Percentiles rank a stretch among this genome's conserved stretches.
phyloP scores from a whole-genome alignment of 192 early-diverging fungal genomes.

The Kickxella alabastrina region DNA sequence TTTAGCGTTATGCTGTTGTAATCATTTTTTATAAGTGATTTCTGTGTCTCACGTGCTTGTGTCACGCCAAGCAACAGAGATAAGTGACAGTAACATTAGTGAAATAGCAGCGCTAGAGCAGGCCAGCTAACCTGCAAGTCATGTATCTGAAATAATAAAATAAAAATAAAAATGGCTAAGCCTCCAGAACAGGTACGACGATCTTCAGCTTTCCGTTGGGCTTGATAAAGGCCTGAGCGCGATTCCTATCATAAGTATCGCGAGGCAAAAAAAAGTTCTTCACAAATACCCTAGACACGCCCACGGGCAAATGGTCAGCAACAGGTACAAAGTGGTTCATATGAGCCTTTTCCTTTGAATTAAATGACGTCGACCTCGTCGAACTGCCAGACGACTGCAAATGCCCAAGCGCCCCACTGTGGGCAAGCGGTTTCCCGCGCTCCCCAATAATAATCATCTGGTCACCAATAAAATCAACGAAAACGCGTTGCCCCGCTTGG shows the following conservation, averaged over 20 bases:
- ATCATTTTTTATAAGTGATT: no score
- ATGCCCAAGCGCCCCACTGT: background rate
- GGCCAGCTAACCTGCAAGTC: no score
- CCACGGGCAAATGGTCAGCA: constrained; percentile 7
- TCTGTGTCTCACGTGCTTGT: no score
- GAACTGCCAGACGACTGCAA: constrained; percentile 18
- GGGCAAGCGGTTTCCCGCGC: constrained; percentile 18
- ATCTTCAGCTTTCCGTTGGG: constrained; percentile 51
- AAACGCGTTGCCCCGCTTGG: constrained; percentile 33
- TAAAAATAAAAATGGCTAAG: no score
- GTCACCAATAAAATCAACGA: constrained; percentile 48
- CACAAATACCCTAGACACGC: constrained; percentile 33
- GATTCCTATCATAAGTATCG: constrained; percentile 47
- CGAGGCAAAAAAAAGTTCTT: constrained; percentile 51
- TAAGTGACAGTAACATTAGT: no score
- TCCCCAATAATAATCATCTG: constrained; percentile 48
- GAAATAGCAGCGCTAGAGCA: no score
- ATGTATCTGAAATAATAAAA: no score
- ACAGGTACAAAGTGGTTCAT: constrained; percentile 5
- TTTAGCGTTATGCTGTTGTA: no score
- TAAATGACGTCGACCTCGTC: constrained; percentile 23
- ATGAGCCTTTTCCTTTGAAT: constrained; percentile 6
- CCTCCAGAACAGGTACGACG: constrained; percentile 30
- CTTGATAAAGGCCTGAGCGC: constrained; percentile 47
- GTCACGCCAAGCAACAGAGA: no score